Base-by-base conservation (phyloP, 306 rosid genomes). In the Inga oerstediana region DNA sequence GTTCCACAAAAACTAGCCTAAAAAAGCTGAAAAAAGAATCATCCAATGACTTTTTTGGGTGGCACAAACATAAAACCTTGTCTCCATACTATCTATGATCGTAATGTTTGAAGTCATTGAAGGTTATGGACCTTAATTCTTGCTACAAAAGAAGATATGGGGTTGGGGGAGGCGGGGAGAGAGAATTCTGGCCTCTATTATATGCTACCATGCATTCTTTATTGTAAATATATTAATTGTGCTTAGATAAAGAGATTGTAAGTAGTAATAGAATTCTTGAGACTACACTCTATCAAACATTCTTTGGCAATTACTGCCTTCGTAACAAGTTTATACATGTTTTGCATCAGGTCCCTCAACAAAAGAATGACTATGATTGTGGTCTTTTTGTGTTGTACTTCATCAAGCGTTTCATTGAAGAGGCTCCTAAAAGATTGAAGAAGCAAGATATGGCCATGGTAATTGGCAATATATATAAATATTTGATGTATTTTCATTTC, bases 321-420 rank as follows among this genome's bases (percentile, higher is more conserved):
- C 8, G 43, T 39, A 39, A 39, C 43, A 39, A 39, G 7, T 39
- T 39, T 39, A 39, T 39, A 6, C 43, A 39, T 39, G 73, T 67
- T 85, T 52, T 59, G 49, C 82, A 39, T 39, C 43, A 39, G 99
- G 99, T 96, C 74, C 99, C 99, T 11, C 99, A 94, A 85, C 98
- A 96, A 85, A 90, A 86, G 89, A 96, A 96, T 61, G 98, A 94
- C 44, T 96, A 78, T 85, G 99, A 96, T 49, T 96, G 99, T 80
- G 99, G 99, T 80, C 93, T 92, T 62, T 96, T 96, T 80, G 99
- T 96, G 32, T 87, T 96, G 39, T 91, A 83, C 85, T 96, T 94
- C 87, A 96, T 96, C 83, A 79, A 92, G 79, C 97, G 97, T 72
- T 96, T 94, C 84, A 92, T 96, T 43, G 94, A 89, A 76, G 93